Percentiles rank a stretch among this genome's conserved stretches.
These are phyloP conservation scores for Syzygium jambos DNA, from an alignment of 345 rosid species.

Conservation along the genomic window DNA sequence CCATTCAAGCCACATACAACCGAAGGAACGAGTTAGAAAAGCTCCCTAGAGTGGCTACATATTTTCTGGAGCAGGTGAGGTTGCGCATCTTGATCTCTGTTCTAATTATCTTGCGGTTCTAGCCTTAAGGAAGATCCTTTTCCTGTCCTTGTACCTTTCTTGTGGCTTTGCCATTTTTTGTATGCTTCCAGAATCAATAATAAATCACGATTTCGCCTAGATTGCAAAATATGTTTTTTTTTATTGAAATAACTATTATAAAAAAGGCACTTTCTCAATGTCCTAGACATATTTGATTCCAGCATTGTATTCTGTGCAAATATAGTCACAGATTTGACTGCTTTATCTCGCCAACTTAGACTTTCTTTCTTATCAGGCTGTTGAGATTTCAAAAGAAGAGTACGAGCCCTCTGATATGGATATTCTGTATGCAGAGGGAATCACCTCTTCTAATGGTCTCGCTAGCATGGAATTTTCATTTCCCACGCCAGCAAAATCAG, in stretches of 20 bases:
- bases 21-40: conserved; percentile 53
- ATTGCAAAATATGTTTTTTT: neutral
- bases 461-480: conserved; percentile 73
- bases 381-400: conserved; percentile 57
- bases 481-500: conserved; percentile 24
- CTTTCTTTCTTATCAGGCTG: conserved; percentile 39
- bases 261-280: neutral
- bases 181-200: neutral
- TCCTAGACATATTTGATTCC: neutral
- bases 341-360: neutral
- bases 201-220: neutral
- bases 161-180: neutral
- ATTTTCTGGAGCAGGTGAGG: conserved; percentile 79
- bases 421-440: conserved; percentile 75
- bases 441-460: conserved; percentile 56
- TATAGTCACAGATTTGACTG: neutral
- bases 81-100: neutral
- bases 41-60: conserved; percentile 66
- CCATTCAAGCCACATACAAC: conserved; percentile 73
- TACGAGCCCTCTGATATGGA: conserved; percentile 76
- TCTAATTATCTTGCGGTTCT: neutral
- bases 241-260: neutral
- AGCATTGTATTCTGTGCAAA: too few relatives aligned
- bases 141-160: neutral
- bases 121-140: neutral